A percentile compares a stretch with the other conserved stretches of the same genome.
These are phyloP conservation scores for Lactarius sp. DNA, from an alignment of 768 basidiomycete species.

Conservation along the genomic window DNA sequence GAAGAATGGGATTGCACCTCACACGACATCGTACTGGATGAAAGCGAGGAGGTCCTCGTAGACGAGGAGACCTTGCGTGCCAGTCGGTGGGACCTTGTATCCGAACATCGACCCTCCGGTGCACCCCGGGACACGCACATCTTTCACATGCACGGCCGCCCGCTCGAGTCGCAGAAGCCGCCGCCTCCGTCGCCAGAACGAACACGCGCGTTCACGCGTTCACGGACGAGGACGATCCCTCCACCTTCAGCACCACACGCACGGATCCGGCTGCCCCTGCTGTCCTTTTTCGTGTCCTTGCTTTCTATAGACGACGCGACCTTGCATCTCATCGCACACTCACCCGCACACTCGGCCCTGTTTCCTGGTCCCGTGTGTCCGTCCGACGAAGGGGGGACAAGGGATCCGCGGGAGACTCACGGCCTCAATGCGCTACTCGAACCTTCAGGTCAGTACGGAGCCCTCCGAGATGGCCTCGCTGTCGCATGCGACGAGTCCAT, in stretches of 20 bases:
- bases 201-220: neutral
- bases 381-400: neutral
- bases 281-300: neutral
- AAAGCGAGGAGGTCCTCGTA: neutral
- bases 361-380: slow-evolving; percentile 5
- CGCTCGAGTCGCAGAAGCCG: neutral
- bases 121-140: neutral
- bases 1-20: neutral
- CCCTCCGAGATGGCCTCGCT: slow-evolving; percentile 3
- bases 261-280: neutral
- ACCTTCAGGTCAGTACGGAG: neutral
- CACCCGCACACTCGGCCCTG: neutral
- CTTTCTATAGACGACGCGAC: slow-evolving; percentile 8
- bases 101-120: neutral
- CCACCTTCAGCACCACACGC: neutral
- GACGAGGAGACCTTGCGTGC: neutral
- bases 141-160: neutral
- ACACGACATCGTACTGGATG: neutral
- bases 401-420: neutral
- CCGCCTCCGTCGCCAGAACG: neutral
- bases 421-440: neutral
- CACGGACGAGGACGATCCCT: neutral
- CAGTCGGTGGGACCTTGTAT: neutral
- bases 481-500: slow-evolving; percentile 5
- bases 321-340: slow-evolving; percentile 1